Evolutionary conservation across 257 asterid genomes (phyloP).

Genomic region (Misopates orontium): DNA sequence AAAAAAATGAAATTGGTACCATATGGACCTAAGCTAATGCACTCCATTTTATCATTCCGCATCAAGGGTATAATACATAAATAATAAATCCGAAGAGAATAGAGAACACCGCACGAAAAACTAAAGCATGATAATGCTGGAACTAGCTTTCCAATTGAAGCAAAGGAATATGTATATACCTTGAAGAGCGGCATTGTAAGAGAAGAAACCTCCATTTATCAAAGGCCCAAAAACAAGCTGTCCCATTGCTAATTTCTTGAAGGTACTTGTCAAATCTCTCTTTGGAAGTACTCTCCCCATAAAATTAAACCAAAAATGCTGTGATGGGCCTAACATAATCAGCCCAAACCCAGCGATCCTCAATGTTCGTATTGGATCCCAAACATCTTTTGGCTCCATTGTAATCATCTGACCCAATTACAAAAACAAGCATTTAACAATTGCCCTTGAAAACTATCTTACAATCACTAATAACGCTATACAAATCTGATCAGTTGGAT

Average conservation of each 20-base stretch:
- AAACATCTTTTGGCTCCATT: slow-evolving; percentile 48
- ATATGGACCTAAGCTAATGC: too few relatives aligned
- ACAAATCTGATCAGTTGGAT: not conserved
- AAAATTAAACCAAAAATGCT: slow-evolving; percentile 82
- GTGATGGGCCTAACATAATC: slow-evolving; percentile 70
- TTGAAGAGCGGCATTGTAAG: slow-evolving; percentile 82
- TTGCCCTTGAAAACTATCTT: not conserved
- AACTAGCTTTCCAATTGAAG: slow-evolving; percentile 19
- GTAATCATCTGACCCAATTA: slow-evolving; percentile 54
- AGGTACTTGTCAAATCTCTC: slow-evolving; percentile 60
- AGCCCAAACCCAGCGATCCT: slow-evolving; percentile 83
- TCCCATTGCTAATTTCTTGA: slow-evolving; percentile 76
- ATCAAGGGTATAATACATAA: too few relatives aligned
- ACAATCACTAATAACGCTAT: slow-evolving; percentile 6
- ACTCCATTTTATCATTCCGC: too few relatives aligned
- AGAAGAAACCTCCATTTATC: slow-evolving; percentile 60
- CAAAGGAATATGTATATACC: slow-evolving; percentile 39
- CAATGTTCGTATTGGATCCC: slow-evolving; percentile 60
- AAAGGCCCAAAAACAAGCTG: slow-evolving; percentile 66
- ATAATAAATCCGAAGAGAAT: too few relatives aligned
- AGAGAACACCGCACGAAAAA: too few relatives aligned
- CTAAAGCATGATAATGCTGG: not conserved
- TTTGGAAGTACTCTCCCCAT: slow-evolving; percentile 58
- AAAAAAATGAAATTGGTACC: too few relatives aligned
- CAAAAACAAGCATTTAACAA: slow-evolving; percentile 15